Evolutionary conservation across 805 yeast genomes (phyloP).

Genomic region (Nakazawaea laoshanensis): DNA sequence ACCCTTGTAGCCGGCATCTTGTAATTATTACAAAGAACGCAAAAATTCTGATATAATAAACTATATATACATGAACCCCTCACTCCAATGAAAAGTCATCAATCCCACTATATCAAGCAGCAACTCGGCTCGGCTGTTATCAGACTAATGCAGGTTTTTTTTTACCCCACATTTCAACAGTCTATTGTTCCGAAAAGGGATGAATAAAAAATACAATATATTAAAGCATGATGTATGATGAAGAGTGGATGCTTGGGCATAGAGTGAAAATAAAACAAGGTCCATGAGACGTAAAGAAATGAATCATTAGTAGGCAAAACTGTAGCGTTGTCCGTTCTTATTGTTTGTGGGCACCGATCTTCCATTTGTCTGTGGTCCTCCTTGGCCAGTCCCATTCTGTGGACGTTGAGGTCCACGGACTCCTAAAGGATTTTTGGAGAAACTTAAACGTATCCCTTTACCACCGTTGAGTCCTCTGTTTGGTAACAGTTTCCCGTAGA

Average conservation of each 20-base stretch:
- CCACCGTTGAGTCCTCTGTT: slow-evolving; percentile 55
- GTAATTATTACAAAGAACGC: no score
- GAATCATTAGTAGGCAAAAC: slow-evolving; percentile 2
- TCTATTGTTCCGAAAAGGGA: not conserved
- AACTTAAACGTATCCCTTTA: slow-evolving; percentile 88
- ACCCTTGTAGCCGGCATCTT: slow-evolving; percentile 9
- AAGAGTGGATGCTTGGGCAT: not conserved
- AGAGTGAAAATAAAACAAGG: not conserved
- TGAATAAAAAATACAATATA: not conserved
- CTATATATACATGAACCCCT: no score
- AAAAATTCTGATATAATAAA: no score
- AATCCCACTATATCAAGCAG: no score
- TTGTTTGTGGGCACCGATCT: not conserved
- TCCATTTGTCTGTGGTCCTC: not conserved
- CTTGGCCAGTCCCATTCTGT: no score
- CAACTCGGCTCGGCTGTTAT: no score
- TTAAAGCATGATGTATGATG: not conserved
- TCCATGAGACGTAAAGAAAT: not conserved
- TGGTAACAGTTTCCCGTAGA: slow-evolving; percentile 88
- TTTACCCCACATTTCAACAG: not conserved
- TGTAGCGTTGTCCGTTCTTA: slow-evolving; percentile 1
- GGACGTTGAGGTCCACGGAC: slow-evolving; percentile 60
- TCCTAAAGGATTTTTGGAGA: slow-evolving; percentile 94
- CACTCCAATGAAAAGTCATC: no score
- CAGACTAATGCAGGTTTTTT: no score